Conservation (phyloP, 805 yeast species). For the Priceomyces medius region DNA sequence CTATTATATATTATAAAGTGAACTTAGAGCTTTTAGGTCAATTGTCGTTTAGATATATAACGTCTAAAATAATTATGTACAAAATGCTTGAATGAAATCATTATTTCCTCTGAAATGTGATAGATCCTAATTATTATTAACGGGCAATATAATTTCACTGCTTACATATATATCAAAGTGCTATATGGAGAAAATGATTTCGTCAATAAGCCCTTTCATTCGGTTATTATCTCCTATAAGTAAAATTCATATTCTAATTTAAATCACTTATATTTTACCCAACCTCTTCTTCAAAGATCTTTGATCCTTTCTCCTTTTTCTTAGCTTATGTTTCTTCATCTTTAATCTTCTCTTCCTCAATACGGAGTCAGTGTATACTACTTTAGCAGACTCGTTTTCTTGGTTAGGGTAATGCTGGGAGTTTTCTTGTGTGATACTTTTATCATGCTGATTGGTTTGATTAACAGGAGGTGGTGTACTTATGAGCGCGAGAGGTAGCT, state of each 20-base stretch:
- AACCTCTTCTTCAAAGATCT: slow-evolving; percentile 75
- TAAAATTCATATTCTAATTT: background rate
- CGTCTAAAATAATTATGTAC: background rate
- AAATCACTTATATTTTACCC: slow-evolving; percentile 38
- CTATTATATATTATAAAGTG: too few relatives aligned
- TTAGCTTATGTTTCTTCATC: slow-evolving; percentile 96
- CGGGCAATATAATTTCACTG: background rate
- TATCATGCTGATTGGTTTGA: background rate
- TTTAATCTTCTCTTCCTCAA: slow-evolving; percentile 83
- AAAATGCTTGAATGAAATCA: background rate
- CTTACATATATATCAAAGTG: background rate
- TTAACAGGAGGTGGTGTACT: background rate
- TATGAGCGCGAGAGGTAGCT: too few relatives aligned
- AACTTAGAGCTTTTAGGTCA: too few relatives aligned
- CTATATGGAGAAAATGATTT: background rate
- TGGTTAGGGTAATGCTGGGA: background rate
- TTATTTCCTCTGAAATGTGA: background rate
- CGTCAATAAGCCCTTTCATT: too few relatives aligned
- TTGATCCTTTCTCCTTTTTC: slow-evolving; percentile 95
- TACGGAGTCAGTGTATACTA: slow-evolving; percentile 62
- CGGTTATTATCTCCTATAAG: too few relatives aligned
- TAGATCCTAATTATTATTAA: background rate
- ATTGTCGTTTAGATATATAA: background rate
- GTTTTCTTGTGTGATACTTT: background rate
- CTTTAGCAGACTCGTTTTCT: slow-evolving; percentile 18